Evolutionary conservation across 768 basidiomycete species (phyloP), one percentile per base, ranked within the genome.

Genomic region (Tulasnella sp.): DNA sequence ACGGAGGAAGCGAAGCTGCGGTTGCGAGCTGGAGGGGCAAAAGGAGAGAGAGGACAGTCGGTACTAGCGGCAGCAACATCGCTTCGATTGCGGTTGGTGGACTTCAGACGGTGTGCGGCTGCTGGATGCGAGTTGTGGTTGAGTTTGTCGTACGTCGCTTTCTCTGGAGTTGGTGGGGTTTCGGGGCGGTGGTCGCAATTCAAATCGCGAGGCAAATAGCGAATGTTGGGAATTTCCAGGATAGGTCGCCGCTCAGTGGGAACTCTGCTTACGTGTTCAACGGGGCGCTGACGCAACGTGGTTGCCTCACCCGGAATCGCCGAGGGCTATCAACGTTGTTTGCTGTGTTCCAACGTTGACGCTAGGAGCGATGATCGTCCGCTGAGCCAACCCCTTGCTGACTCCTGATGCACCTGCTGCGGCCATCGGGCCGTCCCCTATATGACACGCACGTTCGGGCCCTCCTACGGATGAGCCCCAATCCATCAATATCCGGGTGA

Each of bases 1-100:
- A 40, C 40, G 76, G 38, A 19, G 76, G 38, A 1, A 62, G 36
- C 31, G 31, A 36, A 40, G 48, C 52, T 71, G 75, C 44, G 75
- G 52, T 6, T 56, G 75, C 75, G 39, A 48, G 75, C 12, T 36
- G 75, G 7, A 62, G 76, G 52, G 48, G 76, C 56, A 58, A 58
- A 71, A 40, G 56, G 56, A 58, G 76, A 34, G 38, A 21, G 12
- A 39, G 52, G 21, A 58, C 24, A 10, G 44, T 27, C 39, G 38
- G 38, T 74, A 74, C 42, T 19, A 39, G 73, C n/a, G 73, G 73
- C 24, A 74, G 73, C 44, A 74, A 46, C 73, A 42, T 74, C 39
- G 73, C 44, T 42, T 19, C 73, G 38, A 34, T 31, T 8, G 39
- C 3, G 24, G 19, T 38, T 6, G 38, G 27, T 19, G 31, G 34